Percentiles rank a stretch among this genome's conserved stretches.
phyloP scores from a whole-genome alignment of 768 basidiomycete species.

The Leccinum arenicola region DNA sequence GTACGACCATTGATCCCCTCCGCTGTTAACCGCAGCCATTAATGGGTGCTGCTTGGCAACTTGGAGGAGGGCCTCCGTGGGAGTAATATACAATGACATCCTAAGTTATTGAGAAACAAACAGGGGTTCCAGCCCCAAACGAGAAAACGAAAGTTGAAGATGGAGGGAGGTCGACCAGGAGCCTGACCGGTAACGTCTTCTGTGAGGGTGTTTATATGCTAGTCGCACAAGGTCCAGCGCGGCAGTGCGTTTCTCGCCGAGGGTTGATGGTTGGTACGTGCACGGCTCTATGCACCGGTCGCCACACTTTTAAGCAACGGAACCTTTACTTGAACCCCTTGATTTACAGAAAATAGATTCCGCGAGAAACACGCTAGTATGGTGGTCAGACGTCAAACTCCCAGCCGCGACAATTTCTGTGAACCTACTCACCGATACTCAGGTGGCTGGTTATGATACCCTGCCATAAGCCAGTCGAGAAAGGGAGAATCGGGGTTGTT shows the following conservation, averaged over 20 bases:
- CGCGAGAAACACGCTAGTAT: not conserved
- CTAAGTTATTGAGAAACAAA: not conserved
- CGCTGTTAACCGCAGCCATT: constrained; percentile 19
- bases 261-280: constrained; percentile 7
- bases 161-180: constrained; percentile 24
- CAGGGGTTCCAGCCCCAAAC: constrained; percentile 19
- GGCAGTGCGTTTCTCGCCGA: not conserved
- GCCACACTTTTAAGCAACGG: not conserved
- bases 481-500: not conserved
- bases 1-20: constrained; percentile 27
- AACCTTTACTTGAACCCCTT: not conserved
- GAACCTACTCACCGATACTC: not conserved
- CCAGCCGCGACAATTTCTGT: not conserved
- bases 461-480: not conserved
- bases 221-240: not conserved
- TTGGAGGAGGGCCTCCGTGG: constrained; percentile 31
- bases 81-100: constrained; percentile 22
- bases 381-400: not conserved
- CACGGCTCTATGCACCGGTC: not conserved
- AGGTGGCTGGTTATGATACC: not conserved
- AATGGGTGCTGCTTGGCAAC: constrained; percentile 28
- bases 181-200: constrained; percentile 4
- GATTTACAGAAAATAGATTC: not conserved
- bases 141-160: constrained; percentile 8
- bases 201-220: constrained; percentile 9